Evolutionary conservation across 139 green algal species (phyloP), one percentile per base, ranked within the genome.

Genomic region (Astrephomene gubernaculifera): DNA sequence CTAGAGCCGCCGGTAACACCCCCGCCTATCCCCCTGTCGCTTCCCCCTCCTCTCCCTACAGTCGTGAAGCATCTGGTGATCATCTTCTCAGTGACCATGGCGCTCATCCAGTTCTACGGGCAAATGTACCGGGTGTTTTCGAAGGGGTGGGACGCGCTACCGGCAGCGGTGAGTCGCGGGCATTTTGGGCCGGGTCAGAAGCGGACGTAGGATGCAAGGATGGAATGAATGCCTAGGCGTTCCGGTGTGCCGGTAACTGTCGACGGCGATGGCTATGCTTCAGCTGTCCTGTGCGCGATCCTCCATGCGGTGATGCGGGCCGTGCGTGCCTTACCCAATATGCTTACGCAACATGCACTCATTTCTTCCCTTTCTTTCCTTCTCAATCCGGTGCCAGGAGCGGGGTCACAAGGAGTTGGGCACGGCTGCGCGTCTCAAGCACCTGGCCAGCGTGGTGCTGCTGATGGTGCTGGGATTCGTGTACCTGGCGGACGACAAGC

Each of bases 321-420:
- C n/a, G n/a, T 60, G 49, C 49, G 17, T 60, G 14, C 17, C 14
- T 12, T 60, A 60, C 49, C 14, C 49, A 12, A 12, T 60, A 25
- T 60, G 49, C 12, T 60, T 17, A 60, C 49, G 49, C 12, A 70
- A 36, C 63, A 21, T 35, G n/a, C n/a, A n/a, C n/a, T n/a, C n/a
- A n/a, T n/a, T n/a, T n/a, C n/a, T n/a, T n/a, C n/a, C 19, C 17
- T 31, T 67, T 31, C 57, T 7, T 31, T 67, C 19, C 22, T 67
- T 67, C 17, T 14, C 57, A 29, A 33, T 19, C 33, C 65, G 33
- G 33, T 33, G 27, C 21, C 65, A 93, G 87, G 95, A 97, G 83
- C 85, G 87, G 1, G 95, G 95, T 4, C 74, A 96, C 87, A 97
- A 97, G 87, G 70, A 92, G 73, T 87, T 98, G 38, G 93, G 91